Evolutionary conservation across 2,329 filamentous ascomycete species (phyloP).

Genomic region (Acrocalymma vagum): DNA sequence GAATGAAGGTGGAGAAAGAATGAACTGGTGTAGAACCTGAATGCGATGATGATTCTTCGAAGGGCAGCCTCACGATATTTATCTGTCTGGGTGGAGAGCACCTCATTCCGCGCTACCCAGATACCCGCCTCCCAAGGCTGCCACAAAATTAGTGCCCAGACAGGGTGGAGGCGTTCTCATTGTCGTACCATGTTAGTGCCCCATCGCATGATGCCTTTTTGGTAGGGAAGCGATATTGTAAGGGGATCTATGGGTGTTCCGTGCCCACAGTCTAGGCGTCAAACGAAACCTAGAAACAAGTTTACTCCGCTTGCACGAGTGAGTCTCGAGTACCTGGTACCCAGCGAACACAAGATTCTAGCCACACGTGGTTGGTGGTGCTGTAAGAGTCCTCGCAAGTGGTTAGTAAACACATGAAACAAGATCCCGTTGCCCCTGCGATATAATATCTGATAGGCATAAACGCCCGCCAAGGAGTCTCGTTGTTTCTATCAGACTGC

Average conservation of each 20-base stretch:
- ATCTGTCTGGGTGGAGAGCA: too few species aligned
- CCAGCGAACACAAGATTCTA: slow-evolving; percentile 9
- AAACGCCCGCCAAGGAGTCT: slow-evolving; percentile 29
- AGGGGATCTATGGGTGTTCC: slow-evolving; percentile 22
- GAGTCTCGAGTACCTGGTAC: slow-evolving; percentile 8
- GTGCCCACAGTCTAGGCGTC: slow-evolving; percentile 23
- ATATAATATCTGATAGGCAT: slow-evolving; percentile 15
- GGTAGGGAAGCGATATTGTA: slow-evolving; percentile 33
- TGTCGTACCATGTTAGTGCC: slow-evolving; percentile 12
- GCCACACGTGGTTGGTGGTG: slow-evolving; percentile 7
- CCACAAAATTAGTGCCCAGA: slow-evolving; percentile 15
- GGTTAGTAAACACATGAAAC: slow-evolving; percentile 29
- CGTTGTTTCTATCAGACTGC: slow-evolving; percentile 28
- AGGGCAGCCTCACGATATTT: slow-evolving; percentile 27
- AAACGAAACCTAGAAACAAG: slow-evolving; percentile 16
- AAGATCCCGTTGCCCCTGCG: slow-evolving; percentile 20
- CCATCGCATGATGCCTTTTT: slow-evolving; percentile 21
- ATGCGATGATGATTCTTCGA: slow-evolving; percentile 26
- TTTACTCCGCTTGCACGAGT: slow-evolving; percentile 15
- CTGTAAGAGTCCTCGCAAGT: slow-evolving; percentile 13
- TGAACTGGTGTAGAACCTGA: slow-evolving; percentile 33
- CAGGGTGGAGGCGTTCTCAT: too few species aligned
- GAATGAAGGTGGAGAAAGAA: slow-evolving; percentile 31
- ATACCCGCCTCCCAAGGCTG: slow-evolving; percentile 1
- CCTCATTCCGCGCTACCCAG: slow-evolving; percentile 8